Conservation (phyloP, 192 early-diverging fungal species). For the Gaertneriomyces sp. region DNA sequence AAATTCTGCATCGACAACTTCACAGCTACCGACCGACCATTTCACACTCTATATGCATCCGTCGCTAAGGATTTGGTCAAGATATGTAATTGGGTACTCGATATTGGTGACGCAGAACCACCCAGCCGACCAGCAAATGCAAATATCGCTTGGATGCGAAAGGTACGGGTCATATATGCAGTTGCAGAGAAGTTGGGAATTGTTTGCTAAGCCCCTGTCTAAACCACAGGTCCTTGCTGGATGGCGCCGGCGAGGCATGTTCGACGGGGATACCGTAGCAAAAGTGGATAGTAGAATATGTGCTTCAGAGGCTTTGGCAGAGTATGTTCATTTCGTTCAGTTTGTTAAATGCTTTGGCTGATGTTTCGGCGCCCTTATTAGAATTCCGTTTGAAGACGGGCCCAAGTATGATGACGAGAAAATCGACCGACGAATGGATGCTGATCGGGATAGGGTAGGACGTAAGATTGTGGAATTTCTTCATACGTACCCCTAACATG, state of each 20-base stretch:
- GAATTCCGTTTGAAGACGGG: not conserved
- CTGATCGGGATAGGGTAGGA: constrained; percentile 22
- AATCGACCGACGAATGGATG: constrained; percentile 27
- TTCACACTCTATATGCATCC: not conserved
- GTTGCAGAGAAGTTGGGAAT: not conserved
- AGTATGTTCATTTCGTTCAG: not conserved
- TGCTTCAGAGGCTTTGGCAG: not conserved
- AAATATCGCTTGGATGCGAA: constrained; percentile 5
- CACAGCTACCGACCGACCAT: not conserved
- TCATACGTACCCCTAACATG: not conserved
- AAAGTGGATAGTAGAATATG: not conserved
- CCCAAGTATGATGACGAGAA: constrained; percentile 21
- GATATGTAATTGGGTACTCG: constrained; percentile 15
- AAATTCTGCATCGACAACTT: constrained; percentile 21
- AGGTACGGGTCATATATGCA: not conserved
- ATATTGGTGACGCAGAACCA: constrained; percentile 3
- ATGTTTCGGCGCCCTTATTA: not conserved
- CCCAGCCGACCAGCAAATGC: constrained; percentile 7
- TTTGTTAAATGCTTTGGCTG: too few relatives aligned
- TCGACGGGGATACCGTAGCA: not conserved
- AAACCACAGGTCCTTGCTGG: not conserved
- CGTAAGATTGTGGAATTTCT: too few relatives aligned
- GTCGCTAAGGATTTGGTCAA: constrained; percentile 3
- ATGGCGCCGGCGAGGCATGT: constrained; percentile 12
- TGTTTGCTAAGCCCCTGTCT: not conserved